phyloP scores from a whole-genome alignment of 2,329 filamentous ascomycete species.

The Fusarium agapanthi region DNA sequence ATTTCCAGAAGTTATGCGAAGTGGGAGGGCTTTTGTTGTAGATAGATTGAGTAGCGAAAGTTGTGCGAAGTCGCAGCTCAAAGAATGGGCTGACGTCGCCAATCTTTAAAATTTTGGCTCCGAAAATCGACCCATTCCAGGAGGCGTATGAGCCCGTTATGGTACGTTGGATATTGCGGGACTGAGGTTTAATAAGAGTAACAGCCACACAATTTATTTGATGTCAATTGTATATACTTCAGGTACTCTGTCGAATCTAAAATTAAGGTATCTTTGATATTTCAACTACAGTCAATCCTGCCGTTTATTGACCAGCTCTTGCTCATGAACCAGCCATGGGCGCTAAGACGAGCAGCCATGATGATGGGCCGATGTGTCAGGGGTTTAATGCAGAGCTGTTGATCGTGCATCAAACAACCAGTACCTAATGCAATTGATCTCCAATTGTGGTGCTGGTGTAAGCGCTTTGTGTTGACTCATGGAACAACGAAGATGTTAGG shows the following conservation, averaged over 20 bases:
- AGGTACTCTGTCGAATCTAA: neutral
- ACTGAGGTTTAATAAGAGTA: neutral
- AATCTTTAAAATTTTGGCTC: constrained; percentile 36
- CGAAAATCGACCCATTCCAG: constrained; percentile 42
- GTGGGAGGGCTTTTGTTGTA: neutral
- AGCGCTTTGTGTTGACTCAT: no score
- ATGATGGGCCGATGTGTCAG: constrained; percentile 22
- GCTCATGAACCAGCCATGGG: constrained; percentile 11
- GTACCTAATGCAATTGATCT: no score
- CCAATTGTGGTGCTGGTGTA: no score
- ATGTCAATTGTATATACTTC: neutral
- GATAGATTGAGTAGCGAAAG: constrained; percentile 3
- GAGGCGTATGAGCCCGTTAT: constrained; percentile 6
- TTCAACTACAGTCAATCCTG: neutral
- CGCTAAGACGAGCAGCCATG: constrained; percentile 28
- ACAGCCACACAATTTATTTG: neutral
- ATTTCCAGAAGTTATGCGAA: constrained; percentile 3
- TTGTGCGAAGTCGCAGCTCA: constrained; percentile 22
- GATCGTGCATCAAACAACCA: no score
- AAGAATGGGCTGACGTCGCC: constrained; percentile 44
- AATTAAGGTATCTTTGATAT: neutral
- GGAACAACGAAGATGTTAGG: no score
- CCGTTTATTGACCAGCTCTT: neutral
- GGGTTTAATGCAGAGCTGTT: no score
- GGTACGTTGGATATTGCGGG: constrained; percentile 4